phyloP scores from a whole-genome alignment of 2,329 filamentous ascomycete species.

The Talaromyces sp. region DNA sequence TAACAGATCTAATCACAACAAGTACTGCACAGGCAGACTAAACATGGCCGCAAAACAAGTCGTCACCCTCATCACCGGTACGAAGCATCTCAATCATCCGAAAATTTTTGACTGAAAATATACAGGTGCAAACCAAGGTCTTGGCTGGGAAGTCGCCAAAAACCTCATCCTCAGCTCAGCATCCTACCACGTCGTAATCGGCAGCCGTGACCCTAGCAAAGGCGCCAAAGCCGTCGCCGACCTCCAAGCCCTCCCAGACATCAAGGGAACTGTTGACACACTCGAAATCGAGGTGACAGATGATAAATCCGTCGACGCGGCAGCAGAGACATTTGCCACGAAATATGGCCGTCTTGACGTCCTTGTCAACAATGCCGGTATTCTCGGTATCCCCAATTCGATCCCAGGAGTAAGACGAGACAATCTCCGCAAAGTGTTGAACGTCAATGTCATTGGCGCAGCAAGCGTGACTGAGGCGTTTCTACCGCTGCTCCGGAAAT shows the following conservation, averaged over 20 bases:
- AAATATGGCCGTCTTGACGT: conserved; percentile 48
- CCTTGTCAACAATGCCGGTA: conserved; percentile 27
- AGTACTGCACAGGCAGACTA: background rate
- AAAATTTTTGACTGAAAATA: background rate
- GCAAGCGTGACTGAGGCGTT: conserved; percentile 38
- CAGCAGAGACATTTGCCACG: conserved; percentile 53
- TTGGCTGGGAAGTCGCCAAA: conserved; percentile 19
- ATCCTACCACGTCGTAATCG: conserved; percentile 25
- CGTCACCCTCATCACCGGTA: conserved; percentile 19
- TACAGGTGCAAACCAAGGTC: conserved; percentile 16
- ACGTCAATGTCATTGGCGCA: conserved; percentile 39
- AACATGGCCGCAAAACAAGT: conserved; percentile 16
- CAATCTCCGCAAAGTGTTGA: conserved; percentile 33
- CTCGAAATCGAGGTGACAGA: conserved; percentile 49
- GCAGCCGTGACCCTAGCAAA: conserved; percentile 19
- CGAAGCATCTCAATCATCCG: background rate
- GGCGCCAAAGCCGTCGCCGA: conserved; percentile 17
- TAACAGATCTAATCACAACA: background rate
- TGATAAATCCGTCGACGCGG: conserved; percentile 51
- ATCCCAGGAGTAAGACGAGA: conserved; percentile 20
- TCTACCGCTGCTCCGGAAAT: conserved; percentile 31
- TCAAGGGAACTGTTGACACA: conserved; percentile 18
- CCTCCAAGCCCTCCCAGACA: conserved; percentile 11
- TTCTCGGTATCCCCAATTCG: conserved; percentile 15
- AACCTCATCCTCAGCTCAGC: conserved; percentile 15